Base-by-base conservation (phyloP, 169 alveolate genomes). In the Cryptosporidium parvum region DNA sequence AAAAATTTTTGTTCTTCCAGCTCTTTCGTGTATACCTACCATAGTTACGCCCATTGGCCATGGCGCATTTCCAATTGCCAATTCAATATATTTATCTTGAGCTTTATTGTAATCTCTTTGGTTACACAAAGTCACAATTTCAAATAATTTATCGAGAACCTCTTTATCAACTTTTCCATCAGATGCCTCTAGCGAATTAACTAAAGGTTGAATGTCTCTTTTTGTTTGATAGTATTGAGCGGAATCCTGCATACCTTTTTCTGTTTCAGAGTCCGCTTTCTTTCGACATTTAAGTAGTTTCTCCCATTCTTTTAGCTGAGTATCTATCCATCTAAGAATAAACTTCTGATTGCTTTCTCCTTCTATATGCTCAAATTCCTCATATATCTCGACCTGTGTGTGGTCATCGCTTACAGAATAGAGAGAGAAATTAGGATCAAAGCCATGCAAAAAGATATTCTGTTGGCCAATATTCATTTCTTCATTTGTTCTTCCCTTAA, bases 41-140 rank as follows among this genome's bases (percentile, higher is more conserved):
- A 96, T 96, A 4, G 98, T 97, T 10, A 97, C 98, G 33, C 99
- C 99, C 96, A 95, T 95, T 51, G 98, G 99, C 99, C 99, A 97
- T 4, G 98, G 97, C 7, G 98, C 97, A 92, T 96, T 96, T 44
- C 99, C 99, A 48, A 97, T 96, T 14, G 98, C 96, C 48, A 97
- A 86, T 51, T 94, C 97, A 65, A 96, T 93, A 92, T 96, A 97
- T 86, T 96, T 95, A 86, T 95, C 98, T 92, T 97, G 95, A 18
- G 99, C 98, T 59, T 92, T 94, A 16, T 94, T 91, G 89, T 96
- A 96, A 53, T 95, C 97, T 65, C 94, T 94, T 91, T 93, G 91
- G 59, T 95, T 91, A 86, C 97, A 93, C 68, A 93, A 94, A 56
- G 86, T 85, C 51, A 94, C 96, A 14, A 97, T 93, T 59, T 91